Base-by-base conservation (phyloP, 306 rosid genomes). In the Casuarina equisetifolia region DNA sequence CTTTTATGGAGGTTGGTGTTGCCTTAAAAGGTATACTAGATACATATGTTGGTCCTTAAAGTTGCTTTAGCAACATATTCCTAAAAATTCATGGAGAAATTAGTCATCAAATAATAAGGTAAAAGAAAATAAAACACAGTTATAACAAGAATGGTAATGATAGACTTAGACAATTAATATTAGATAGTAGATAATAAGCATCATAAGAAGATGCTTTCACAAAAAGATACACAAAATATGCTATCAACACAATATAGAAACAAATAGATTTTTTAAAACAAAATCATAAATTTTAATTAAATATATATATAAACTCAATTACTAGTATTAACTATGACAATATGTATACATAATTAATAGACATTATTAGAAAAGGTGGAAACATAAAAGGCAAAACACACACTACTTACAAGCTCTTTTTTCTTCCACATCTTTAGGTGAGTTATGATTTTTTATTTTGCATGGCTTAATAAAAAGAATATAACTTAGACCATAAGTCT, bases 401-500 rank as follows among this genome's bases (percentile, higher is more conserved):
- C 46, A 63, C 10, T 54, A 70, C 44, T 43, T 53, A 20, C 77
- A 70, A 74, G 53, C 91, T 97, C 97, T 93, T 80, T 90, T 90
- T 61, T 86, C 87, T 81, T 90, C 97, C 96, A 93, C 82, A 72
- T 93, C 96, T 87, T 93, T 89, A 74, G 88, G 86, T 19, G 91
- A 64, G 79, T 93, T 93, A 55, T 82, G 87, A 84, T 93, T 93
- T 84, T 90, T 95, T 93, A 93, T 88, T 85, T 88, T 90, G 74
- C 89, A 77, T 46, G 98, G 91, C 68, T 90, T 87, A 4, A 91
- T 86, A 58, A 87, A 89, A 49, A 93, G 96, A 9, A 93, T 84
- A 66, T 91, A 91, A 80, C 88, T 93, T 61, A 97, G 98, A 80
- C 97, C 98, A 83, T 91, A 93, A 82, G 91, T 88, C 88, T 90